These are phyloP conservation scores for Saccharomycopsis synnaedendra DNA, from an alignment of 805 yeast genomes.

Conservation along the genomic window DNA sequence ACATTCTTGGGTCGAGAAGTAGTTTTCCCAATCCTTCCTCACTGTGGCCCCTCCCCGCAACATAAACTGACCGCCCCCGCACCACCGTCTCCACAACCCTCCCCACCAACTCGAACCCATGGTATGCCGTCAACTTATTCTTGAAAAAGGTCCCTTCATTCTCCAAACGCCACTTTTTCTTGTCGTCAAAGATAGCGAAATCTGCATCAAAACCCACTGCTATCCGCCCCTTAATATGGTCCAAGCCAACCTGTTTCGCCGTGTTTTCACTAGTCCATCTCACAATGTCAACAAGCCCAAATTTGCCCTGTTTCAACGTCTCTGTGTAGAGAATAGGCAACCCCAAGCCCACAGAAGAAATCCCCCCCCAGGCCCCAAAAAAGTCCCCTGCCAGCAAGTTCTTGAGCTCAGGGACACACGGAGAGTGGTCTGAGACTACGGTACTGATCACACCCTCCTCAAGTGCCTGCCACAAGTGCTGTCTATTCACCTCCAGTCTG, in stretches of 20 bases:
- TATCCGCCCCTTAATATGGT: slow-evolving; percentile 61
- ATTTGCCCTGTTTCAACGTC: slow-evolving; percentile 32
- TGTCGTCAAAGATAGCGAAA: slow-evolving; percentile 69
- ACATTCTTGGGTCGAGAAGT: slow-evolving; percentile 45
- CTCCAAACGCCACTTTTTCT: slow-evolving; percentile 33
- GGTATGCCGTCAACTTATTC: slow-evolving; percentile 81
- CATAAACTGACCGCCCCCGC: slow-evolving; percentile 63
- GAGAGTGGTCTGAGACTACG: slow-evolving; percentile 92
- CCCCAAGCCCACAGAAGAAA: slow-evolving; percentile 86
- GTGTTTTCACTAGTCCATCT: slow-evolving; percentile 79
- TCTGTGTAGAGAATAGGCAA: slow-evolving; percentile 73
- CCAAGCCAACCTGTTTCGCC: slow-evolving; percentile 73
- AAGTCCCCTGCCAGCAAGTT: slow-evolving; percentile 77
- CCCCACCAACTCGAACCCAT: slow-evolving; percentile 60
- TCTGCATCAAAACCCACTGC: slow-evolving; percentile 81
- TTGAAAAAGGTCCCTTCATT: slow-evolving; percentile 59
- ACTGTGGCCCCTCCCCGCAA: slow-evolving; percentile 39
- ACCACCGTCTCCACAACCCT: slow-evolving; percentile 70
- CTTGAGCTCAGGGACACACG: slow-evolving; percentile 87
- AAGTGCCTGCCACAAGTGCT: slow-evolving; percentile 69
- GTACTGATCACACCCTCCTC: slow-evolving; percentile 56
- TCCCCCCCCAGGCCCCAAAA: slow-evolving; percentile 94
- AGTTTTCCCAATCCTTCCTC: slow-evolving; percentile 46
- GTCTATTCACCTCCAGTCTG: slow-evolving; percentile 60
- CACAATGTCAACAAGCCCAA: slow-evolving; percentile 51